Percentiles rank a stretch among this genome's conserved stretches.
phyloP scores from a whole-genome alignment of 2,329 filamentous ascomycete species.

The Botryotinia convoluta region DNA sequence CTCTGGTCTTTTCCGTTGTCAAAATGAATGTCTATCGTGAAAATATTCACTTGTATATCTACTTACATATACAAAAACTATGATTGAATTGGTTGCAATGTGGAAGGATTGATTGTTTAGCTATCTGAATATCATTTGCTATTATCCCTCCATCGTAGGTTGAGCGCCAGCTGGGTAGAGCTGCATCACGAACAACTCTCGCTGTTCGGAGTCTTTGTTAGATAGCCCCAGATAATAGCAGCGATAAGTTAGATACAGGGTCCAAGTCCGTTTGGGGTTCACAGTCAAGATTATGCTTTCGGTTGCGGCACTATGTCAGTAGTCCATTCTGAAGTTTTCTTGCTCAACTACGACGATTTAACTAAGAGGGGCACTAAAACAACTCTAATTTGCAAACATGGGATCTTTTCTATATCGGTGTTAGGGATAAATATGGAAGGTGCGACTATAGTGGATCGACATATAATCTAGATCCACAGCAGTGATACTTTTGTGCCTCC shows the following conservation, averaged over 20 bases:
- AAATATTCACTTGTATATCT: not conserved
- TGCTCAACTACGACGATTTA: not conserved
- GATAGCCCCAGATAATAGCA: too few relatives aligned
- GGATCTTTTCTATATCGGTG: not conserved
- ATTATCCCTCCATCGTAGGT: not conserved
- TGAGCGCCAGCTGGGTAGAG: not conserved
- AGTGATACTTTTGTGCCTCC: too few relatives aligned
- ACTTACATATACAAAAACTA: not conserved
- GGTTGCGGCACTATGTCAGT: not conserved
- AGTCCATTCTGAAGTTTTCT: not conserved
- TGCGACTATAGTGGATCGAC: too few relatives aligned
- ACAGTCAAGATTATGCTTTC: not conserved
- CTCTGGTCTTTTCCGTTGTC: not conserved
- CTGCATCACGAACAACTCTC: not conserved
- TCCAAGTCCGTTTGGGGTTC: not conserved
- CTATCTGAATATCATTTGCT: not conserved
- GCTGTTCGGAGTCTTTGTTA: not conserved
- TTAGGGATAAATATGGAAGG: too few relatives aligned
- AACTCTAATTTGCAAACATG: too few relatives aligned
- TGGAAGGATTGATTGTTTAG: not conserved
- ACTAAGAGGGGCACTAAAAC: not conserved
- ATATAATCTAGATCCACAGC: too few relatives aligned
- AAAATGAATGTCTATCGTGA: not conserved
- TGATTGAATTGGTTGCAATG: not conserved
- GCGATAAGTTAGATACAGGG: too few relatives aligned